Base-by-base conservation (phyloP, 371 early-diverging fungal genomes). In the Mortierella sp. region DNA sequence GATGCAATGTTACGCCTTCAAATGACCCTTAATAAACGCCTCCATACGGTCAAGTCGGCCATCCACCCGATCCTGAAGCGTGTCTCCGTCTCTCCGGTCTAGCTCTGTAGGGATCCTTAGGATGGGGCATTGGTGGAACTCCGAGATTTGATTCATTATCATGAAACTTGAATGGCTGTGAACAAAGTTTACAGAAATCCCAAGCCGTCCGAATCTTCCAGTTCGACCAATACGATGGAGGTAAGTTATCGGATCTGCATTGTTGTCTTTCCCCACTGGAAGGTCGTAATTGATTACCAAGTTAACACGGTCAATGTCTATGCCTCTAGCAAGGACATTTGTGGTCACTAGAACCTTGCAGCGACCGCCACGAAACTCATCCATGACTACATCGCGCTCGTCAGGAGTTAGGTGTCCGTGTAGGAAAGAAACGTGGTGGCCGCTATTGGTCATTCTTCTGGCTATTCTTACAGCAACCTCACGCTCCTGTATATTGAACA, bases 221-320 rank as follows among this genome's bases (percentile, higher is more conserved):
- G 99, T 98, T 70, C 99, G 92, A 6, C 99, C 99, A 72, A 99
- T 98, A 55, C 99, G 92, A 83, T 99, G 99, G 33, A 99, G 85
- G 78, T 99, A 99, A 0, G 98, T 96, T 69, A 97, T 98, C 10
- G 88, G 87, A 65, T 97, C 98, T 0, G 96, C 92, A 1, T 76
- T 75, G n/a, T 63, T 63, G 2, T 80, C 63, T 15, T 66, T 66
- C 50, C 87, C 88, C 36, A 89, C 67, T 0, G 99, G 99, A 59
- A 98, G 87, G 78, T 99, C 99, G 83, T 95, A 99, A 85, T 99
- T 99, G 83, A 99, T 90, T 33, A 99, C 99, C 72, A 99, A 84
- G 63, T 94, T 96, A 62, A 99, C 98, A 71, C 98, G 96, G 15
- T 88, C 86, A 72, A 97, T 92, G 81, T 99, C 99, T 77, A 99